Evolutionary conservation across 768 basidiomycete species (phyloP).

Genomic region (Hirschioporus abietinus): DNA sequence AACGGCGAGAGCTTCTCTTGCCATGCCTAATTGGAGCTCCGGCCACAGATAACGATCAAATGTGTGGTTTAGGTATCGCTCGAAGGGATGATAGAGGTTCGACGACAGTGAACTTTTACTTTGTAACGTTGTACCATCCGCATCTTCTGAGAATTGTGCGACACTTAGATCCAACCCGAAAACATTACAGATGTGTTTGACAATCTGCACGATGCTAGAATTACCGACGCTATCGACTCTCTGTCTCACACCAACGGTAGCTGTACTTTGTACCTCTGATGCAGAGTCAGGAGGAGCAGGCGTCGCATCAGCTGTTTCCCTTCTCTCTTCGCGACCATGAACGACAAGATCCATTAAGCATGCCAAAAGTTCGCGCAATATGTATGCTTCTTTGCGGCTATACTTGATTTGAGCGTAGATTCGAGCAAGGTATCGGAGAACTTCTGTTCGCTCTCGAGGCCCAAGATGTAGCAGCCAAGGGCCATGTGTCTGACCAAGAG

Average conservation of each 20-base stretch:
- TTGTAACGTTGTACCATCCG: constrained; percentile 4
- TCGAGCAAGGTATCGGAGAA: constrained; percentile 66
- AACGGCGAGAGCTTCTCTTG: constrained; percentile 87
- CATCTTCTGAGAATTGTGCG: constrained; percentile 32
- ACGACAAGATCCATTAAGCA: constrained; percentile 82
- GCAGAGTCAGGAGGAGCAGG: constrained; percentile 32
- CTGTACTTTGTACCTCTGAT: constrained; percentile 44
- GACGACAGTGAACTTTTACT: constrained; percentile 21
- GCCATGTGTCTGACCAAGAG: constrained; percentile 72
- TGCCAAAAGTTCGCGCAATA: constrained; percentile 81
- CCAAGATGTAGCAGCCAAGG: constrained; percentile 84
- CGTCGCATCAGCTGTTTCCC: constrained; percentile 38
- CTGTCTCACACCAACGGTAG: constrained; percentile 63
- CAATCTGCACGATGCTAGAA: constrained; percentile 66
- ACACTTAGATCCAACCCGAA: constrained; percentile 69
- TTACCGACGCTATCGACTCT: constrained; percentile 79
- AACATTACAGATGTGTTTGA: constrained; percentile 69
- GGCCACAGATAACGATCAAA: constrained; percentile 65
- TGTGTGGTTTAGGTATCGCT: neutral
- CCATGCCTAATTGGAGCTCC: constrained; percentile 88
- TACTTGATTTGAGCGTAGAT: constrained; percentile 81
- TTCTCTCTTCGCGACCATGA: constrained; percentile 75
- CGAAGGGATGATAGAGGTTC: neutral
- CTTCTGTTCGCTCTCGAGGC: constrained; percentile 64
- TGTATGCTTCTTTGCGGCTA: constrained; percentile 80